phyloP scores from a whole-genome alignment of 352 stramenopile species.

The Thraustochytrium striatum region DNA sequence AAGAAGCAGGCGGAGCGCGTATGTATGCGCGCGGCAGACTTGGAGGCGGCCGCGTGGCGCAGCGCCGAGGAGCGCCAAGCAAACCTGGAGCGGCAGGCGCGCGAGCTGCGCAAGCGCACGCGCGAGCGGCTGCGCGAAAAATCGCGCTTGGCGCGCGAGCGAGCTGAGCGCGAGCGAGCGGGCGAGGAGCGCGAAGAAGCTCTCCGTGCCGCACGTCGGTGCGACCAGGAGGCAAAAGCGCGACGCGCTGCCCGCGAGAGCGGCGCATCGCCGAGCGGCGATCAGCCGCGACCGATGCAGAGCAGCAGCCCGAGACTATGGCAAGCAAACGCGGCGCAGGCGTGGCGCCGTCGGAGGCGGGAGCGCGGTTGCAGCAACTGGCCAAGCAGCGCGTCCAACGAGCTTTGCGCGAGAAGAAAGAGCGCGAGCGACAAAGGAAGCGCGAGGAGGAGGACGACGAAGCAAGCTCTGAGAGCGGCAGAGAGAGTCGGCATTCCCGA shows the following conservation, averaged over 20 bases:
- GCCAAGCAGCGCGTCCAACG: too few species aligned
- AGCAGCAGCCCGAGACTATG: too few species aligned
- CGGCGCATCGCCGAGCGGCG: too few species aligned
- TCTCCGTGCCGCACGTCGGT: neutral
- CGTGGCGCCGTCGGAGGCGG: too few species aligned
- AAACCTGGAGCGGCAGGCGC: neutral
- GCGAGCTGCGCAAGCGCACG: neutral
- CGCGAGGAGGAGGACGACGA: too few species aligned
- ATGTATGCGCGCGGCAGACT: neutral
- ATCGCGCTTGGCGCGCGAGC: neutral
- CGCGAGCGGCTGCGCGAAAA: neutral
- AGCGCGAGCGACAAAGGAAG: constrained; percentile 4
- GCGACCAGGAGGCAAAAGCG: too few species aligned
- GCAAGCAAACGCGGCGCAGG: too few species aligned
- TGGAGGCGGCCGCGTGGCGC: neutral
- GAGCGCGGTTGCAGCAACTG: too few species aligned
- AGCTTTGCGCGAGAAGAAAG: neutral
- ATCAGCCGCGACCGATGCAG: too few species aligned
- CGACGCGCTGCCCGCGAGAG: too few species aligned
- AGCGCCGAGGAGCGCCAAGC: neutral
- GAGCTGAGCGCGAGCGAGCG: neutral
- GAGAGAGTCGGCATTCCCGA: too few species aligned
- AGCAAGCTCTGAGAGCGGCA: too few species aligned
- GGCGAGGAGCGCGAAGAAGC: neutral
- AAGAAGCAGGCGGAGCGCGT: neutral